Evolutionary conservation across 306 rosid species (phyloP), one percentile per base, ranked within the genome.

Genomic region (Cucurbita maxima): DNA sequence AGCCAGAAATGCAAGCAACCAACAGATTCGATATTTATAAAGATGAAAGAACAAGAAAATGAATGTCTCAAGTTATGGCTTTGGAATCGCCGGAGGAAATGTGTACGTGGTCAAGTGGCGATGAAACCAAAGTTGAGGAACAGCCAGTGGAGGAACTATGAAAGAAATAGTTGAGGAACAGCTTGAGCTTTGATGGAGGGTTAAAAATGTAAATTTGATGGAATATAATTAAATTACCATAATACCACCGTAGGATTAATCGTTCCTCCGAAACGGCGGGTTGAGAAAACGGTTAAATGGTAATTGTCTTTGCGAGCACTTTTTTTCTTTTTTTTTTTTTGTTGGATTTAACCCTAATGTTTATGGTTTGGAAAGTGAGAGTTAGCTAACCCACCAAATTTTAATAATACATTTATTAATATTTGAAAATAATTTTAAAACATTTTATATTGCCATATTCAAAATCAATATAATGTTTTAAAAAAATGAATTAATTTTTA

Each of bases 31-130:
- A 8, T 18, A 41, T 14, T 45, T 75, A 78, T 80, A 62, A 8
- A 68, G 62, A 25, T 1, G 22, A 68, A 63, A 75, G 16, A 75
- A 71, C 7, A 37, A 3, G 16, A 50, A 60, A 53, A 7, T n/a
- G 81, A 75, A 54, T 0, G 11, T 37, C 34, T 67, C 41, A 22
- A 3, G 73, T 19, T 71, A 44, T 25, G 4, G 82, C 87, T 76
- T 91, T 76, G 96, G 86, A 50, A 83, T 79, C 84, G 87, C 89
- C 89, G 92, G 10, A 81, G 83, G 57, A 8, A 50, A 70, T 50
- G 73, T 45, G 74, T 30, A 14, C 1, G 56, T 44, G 52, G 3
- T 22, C 0, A 2, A 19, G 71, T 63, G 87, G 81, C 89, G 94
- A 83, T 73, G 79, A 45, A 66, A 86, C 77, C 95, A 8, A 85